Conservation (phyloP, 2,329 filamentous ascomycete species). For the Ceratocystiopsis brevicomis region DNA sequence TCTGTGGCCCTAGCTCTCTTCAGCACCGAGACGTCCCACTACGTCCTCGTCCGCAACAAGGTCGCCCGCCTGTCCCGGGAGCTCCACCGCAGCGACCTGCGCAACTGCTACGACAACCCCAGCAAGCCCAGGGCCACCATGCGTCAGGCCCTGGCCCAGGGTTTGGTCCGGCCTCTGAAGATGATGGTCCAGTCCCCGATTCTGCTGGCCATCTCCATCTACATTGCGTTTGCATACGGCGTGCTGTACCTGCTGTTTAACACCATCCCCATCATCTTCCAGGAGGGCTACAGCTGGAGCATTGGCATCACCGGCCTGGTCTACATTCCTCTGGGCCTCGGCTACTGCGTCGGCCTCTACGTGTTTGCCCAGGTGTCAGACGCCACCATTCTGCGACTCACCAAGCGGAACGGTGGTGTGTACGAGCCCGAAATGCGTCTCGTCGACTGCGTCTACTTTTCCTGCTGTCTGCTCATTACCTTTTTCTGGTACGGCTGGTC, state of each 20-base stretch:
- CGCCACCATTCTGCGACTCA: constrained; percentile 19
- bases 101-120: constrained; percentile 23
- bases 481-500: constrained; percentile 23
- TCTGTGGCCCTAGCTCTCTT: constrained; percentile 21
- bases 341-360: constrained; percentile 11
- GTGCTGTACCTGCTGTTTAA: constrained; percentile 35
- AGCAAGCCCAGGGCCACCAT: background rate
- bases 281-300: constrained; percentile 26
- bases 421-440: constrained; percentile 20
- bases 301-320: constrained; percentile 27
- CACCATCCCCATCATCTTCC: constrained; percentile 31
- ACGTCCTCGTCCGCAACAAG: constrained; percentile 32
- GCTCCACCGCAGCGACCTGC: constrained; percentile 24
- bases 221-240: constrained; percentile 32
- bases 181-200: constrained; percentile 31
- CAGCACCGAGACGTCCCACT: constrained; percentile 28
- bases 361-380: constrained; percentile 19
- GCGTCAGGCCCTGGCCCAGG: constrained; percentile 17
- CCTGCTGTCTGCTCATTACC: constrained; percentile 16
- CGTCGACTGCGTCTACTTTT: constrained; percentile 15
- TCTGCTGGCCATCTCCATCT: constrained; percentile 26
- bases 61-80: constrained; percentile 24
- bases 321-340: constrained; percentile 27
- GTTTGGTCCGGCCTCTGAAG: constrained; percentile 31
- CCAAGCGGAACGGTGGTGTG: constrained; percentile 18